Conservation (phyloP, 768 basidiomycete genomes). For the Collybiopsis confluens region DNA sequence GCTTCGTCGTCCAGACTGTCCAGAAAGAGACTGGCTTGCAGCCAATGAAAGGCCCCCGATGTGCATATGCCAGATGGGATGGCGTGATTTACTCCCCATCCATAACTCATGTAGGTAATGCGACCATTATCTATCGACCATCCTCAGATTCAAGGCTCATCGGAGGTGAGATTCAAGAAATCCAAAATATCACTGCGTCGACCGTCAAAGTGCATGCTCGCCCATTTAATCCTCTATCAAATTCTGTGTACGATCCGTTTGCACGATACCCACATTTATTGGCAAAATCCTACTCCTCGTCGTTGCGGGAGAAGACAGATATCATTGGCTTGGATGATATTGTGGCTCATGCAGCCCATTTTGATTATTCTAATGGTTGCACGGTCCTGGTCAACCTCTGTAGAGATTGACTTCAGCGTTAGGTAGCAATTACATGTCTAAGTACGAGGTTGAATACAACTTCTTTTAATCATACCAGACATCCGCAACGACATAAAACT, state of each 20-base stretch:
- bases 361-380: not conserved
- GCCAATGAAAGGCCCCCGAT: not conserved
- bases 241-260: not conserved
- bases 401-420: not conserved
- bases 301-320: not conserved
- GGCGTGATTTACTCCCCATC: not conserved
- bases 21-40: not conserved
- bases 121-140: not conserved
- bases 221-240: not conserved
- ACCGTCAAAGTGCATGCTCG: not conserved
- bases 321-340: not conserved
- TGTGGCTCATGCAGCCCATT: not conserved
- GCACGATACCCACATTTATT: not conserved
- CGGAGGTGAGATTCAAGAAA: not conserved
- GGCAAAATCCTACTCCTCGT: not conserved
- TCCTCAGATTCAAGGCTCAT: not conserved
- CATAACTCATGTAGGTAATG: not conserved
- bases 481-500: not conserved
- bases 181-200: not conserved
- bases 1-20: conserved; percentile 16
- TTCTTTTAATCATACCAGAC: not conserved
- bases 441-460: not conserved
- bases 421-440: not conserved
- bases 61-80: not conserved
- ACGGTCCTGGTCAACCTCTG: not conserved